Percentiles rank a stretch among this genome's conserved stretches.
Evolutionary conservation across 495 filamentous ascomycete species (phyloP).

Genomic region (Neurospora sp.): DNA sequence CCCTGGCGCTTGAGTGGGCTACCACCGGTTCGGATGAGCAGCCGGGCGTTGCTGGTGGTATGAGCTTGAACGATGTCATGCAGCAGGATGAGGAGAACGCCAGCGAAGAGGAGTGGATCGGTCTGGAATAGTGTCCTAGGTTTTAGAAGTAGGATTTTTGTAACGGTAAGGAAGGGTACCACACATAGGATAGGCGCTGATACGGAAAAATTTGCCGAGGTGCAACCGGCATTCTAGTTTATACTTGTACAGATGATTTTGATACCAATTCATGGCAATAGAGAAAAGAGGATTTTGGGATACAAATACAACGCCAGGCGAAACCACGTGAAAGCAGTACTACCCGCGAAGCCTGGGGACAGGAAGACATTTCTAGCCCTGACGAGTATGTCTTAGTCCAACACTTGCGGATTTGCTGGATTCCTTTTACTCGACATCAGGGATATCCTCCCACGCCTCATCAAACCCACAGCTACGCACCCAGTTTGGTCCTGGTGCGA

Average conservation of each 20-base stretch:
- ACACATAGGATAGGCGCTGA: slow-evolving; percentile 1
- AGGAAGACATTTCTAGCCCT: too few relatives aligned
- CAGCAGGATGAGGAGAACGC: slow-evolving; percentile 18
- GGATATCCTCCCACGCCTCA: slow-evolving; percentile 42
- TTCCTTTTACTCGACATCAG: not conserved
- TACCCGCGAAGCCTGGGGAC: too few relatives aligned
- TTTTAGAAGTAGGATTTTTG: not conserved
- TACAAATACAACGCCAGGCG: not conserved
- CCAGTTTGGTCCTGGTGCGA: slow-evolving; percentile 38
- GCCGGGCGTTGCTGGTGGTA: slow-evolving; percentile 4
- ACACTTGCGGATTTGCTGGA: not conserved
- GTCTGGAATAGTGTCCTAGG: slow-evolving; percentile 35
- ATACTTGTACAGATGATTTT: slow-evolving; percentile 3
- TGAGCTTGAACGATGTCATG: slow-evolving; percentile 23
- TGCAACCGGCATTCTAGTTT: not conserved
- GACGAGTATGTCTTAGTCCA: not conserved
- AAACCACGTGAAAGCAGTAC: not conserved
- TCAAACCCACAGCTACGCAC: slow-evolving; percentile 47
- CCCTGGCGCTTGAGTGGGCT: slow-evolving; percentile 9
- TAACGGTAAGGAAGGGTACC: not conserved
- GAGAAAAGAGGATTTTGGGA: not conserved
- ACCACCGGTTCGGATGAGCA: slow-evolving; percentile 7
- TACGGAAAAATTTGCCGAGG: not conserved
- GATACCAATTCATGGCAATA: slow-evolving; percentile 14
- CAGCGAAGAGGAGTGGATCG: slow-evolving; percentile 44